Evolutionary conservation across 441 rosid species (phyloP).

Genomic region (Populus hybrid): DNA sequence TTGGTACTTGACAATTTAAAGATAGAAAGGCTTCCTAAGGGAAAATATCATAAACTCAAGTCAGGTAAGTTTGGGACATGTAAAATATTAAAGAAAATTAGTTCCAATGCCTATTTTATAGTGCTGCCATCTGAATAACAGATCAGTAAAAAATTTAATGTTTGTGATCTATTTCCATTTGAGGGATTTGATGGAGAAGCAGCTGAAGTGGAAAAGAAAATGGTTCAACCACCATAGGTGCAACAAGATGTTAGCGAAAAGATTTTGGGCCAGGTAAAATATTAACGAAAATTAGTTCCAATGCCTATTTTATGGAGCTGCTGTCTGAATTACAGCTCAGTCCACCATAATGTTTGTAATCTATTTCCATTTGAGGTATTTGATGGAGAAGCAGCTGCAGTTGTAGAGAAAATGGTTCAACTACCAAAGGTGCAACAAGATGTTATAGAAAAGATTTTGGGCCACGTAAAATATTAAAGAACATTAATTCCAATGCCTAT

Average conservation of each 20-base stretch:
- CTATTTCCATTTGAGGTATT: not conserved
- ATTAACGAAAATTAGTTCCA: not conserved
- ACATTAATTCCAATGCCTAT: not conserved
- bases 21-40: not conserved
- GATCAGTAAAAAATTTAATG: not conserved
- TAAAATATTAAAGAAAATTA: constrained; percentile 1
- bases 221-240: not conserved
- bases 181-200: not conserved
- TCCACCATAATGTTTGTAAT: not conserved
- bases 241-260: not conserved
- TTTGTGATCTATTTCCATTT: not conserved
- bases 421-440: not conserved
- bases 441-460: not conserved
- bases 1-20: not conserved
- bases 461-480: not conserved
- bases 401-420: not conserved
- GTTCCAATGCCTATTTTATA: constrained; percentile 7
- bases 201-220: not conserved
- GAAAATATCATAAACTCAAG: not conserved
- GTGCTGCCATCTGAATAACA: not conserved
- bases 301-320: not conserved
- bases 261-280: not conserved
- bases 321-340: not conserved
- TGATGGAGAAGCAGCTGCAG: not conserved
- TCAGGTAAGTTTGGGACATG: constrained; percentile 8